Evolutionary conservation across 805 yeast genomes (phyloP), one percentile per base, ranked within the genome.

Genomic region (Saccharomycopsis sp.): DNA sequence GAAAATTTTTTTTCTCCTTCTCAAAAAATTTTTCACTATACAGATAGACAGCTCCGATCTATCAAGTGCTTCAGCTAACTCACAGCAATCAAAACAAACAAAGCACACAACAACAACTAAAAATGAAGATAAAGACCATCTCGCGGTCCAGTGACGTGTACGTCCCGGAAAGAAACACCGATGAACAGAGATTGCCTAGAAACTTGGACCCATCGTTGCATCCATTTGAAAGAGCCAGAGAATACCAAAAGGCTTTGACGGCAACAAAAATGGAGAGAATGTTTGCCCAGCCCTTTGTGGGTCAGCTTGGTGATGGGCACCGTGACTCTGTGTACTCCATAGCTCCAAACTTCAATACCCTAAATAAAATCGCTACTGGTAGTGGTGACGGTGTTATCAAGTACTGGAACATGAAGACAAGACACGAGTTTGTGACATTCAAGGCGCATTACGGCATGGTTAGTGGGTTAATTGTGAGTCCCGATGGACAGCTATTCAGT

Each of bases 201-300:
- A 94, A 94, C 71, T 74, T 94, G 65, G 86, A 92, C 68, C 97
- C 99, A 1, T 94, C 92, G 21, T 76, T 94, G 52, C 99, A 94
- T 73, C 99, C 97, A 0, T 92, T 94, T 67, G 98, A 94, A 73
- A 79, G 98, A 65, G 97, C 98, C 3, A 79, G 99, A 68, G 99
- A 94, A 72, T 94, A 94, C 67, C 89, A 97, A 18, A 82, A 91
- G 64, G 98, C 98, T 0, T 73, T 94, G 55, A 92, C 89, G 57
- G 98, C 99, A 24, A 91, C 98, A 15, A 94, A 94, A 69, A 71
- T 94, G 73, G 98, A 92, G 68, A 80, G 97, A 64, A 86, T 94
- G 88, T 94, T 94, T 79, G 98, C 99, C 0, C 91, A 91, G 68
- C 99, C 99, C 1, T 94, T 94, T 71, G 78, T 95, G 20, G 97